Conservation (phyloP, 768 basidiomycete genomes). For the Russula olivacea region DNA sequence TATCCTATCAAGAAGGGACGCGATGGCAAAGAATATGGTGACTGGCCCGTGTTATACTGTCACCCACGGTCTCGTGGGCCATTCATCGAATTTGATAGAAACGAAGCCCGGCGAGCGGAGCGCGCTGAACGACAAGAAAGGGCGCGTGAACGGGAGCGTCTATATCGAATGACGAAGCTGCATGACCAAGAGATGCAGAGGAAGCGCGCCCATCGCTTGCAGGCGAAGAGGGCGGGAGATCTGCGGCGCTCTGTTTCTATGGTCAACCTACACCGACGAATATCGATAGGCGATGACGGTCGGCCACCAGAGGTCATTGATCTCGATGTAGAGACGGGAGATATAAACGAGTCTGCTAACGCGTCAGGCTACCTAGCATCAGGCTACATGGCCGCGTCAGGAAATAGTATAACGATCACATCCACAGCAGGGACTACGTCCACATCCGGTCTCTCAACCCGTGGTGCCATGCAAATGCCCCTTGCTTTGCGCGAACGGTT, state of each 20-base stretch:
- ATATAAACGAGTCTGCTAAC: constrained; percentile 45
- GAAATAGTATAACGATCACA: constrained; percentile 90
- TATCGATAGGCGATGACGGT: constrained; percentile 36
- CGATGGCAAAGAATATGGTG: constrained; percentile 47
- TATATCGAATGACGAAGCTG: constrained; percentile 28
- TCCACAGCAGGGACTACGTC: constrained; percentile 88
- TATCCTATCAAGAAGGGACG: constrained; percentile 54
- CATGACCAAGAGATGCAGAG: constrained; percentile 31
- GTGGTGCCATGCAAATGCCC: constrained; percentile 44
- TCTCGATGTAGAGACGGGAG: constrained; percentile 37
- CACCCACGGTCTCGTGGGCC: constrained; percentile 69
- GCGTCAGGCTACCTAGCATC: constrained; percentile 70
- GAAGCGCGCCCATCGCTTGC: constrained; percentile 24
- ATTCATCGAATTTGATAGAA: constrained; percentile 69
- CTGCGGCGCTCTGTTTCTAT: constrained; percentile 71
- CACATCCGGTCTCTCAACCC: constrained; percentile 42
- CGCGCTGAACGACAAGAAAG: constrained; percentile 35
- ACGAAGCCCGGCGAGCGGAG: constrained; percentile 50
- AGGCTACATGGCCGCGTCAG: constrained; percentile 83
- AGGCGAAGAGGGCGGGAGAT: constrained; percentile 44
- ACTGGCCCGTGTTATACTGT: constrained; percentile 83
- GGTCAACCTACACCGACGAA: constrained; percentile 63
- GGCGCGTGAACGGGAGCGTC: constrained; percentile 39
- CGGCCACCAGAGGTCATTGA: constrained; percentile 38
- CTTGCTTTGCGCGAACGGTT: constrained; percentile 49